These are phyloP conservation scores for Trematosphaeria pertusa DNA, from an alignment of 2,329 filamentous ascomycete species.

Conservation along the genomic window DNA sequence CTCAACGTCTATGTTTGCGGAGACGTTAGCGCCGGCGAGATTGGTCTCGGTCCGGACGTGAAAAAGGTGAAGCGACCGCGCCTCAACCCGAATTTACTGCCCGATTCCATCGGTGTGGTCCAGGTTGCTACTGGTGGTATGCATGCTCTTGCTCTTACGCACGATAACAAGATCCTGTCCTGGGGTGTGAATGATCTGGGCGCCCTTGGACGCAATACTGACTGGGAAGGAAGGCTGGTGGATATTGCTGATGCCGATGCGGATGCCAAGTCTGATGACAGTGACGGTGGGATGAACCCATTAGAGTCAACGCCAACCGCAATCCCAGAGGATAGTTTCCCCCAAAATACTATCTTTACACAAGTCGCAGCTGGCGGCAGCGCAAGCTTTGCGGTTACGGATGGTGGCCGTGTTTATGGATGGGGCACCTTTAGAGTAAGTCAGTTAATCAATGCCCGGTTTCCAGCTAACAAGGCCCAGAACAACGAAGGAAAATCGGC, in stretches of 20 bases:
- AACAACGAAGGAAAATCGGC: slow-evolving; percentile 71
- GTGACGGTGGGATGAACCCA: slow-evolving; percentile 73
- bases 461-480: too few relatives aligned
- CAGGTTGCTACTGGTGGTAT: slow-evolving; percentile 81
- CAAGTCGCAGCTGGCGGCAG: slow-evolving; percentile 77
- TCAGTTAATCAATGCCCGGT: too few relatives aligned
- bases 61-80: slow-evolving; percentile 75
- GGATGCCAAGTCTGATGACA: slow-evolving; percentile 54
- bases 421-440: slow-evolving; percentile 94
- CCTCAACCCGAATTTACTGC: slow-evolving; percentile 68
- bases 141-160: slow-evolving; percentile 78
- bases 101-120: slow-evolving; percentile 70
- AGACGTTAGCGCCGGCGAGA: slow-evolving; percentile 80
- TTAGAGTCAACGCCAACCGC: slow-evolving; percentile 71
- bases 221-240: slow-evolving; percentile 65
- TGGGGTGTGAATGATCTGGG: slow-evolving; percentile 91
- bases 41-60: slow-evolving; percentile 74
- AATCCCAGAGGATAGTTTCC: slow-evolving; percentile 63
- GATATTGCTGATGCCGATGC: slow-evolving; percentile 65
- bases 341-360: slow-evolving; percentile 67
- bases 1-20: slow-evolving; percentile 83
- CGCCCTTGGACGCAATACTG: slow-evolving; percentile 78
- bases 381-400: slow-evolving; percentile 76
- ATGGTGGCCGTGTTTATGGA: slow-evolving; percentile 77
- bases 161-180: slow-evolving; percentile 80